Evolutionary conservation across 1,139 yeast genomes (phyloP).

Genomic region (Eremothecium sinecaudum): DNA sequence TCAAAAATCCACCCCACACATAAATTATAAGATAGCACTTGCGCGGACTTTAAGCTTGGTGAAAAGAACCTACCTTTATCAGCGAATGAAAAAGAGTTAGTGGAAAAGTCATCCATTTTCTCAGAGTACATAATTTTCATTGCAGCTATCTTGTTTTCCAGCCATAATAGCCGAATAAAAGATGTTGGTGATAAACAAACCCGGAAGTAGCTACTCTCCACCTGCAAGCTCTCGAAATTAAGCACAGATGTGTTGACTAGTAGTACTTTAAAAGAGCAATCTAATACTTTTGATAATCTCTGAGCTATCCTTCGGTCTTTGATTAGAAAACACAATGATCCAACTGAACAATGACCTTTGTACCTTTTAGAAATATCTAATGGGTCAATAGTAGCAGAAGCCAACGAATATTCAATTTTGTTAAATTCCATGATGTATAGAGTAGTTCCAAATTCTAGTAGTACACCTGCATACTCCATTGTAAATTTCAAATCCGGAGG

Average conservation of each 20-base stretch:
- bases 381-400: not conserved
- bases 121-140: not conserved
- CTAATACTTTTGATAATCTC: constrained; percentile 35
- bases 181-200: constrained; percentile 48
- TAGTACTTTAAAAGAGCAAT: constrained; percentile 29
- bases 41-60: constrained; percentile 37
- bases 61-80: constrained; percentile 4
- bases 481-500: constrained; percentile 7
- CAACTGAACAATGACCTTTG: constrained; percentile 20
- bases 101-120: not conserved
- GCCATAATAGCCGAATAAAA: constrained; percentile 35
- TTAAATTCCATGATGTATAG: constrained; percentile 26
- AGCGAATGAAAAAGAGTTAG: not conserved
- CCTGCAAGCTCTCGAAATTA: constrained; percentile 40
- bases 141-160: constrained; percentile 1
- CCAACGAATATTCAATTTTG: constrained; percentile 7
- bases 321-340: constrained; percentile 23
- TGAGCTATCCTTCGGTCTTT: constrained; percentile 25
- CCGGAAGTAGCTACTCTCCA: constrained; percentile 51
- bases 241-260: constrained; percentile 8
- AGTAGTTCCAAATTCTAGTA: constrained; percentile 23
- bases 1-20: constrained; percentile 72
- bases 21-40: constrained; percentile 53
- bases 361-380: not conserved
- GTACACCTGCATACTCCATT: constrained; percentile 23